These are phyloP conservation scores for Camelina sativa DNA, from an alignment of 345 rosid species.

Conservation along the genomic window DNA sequence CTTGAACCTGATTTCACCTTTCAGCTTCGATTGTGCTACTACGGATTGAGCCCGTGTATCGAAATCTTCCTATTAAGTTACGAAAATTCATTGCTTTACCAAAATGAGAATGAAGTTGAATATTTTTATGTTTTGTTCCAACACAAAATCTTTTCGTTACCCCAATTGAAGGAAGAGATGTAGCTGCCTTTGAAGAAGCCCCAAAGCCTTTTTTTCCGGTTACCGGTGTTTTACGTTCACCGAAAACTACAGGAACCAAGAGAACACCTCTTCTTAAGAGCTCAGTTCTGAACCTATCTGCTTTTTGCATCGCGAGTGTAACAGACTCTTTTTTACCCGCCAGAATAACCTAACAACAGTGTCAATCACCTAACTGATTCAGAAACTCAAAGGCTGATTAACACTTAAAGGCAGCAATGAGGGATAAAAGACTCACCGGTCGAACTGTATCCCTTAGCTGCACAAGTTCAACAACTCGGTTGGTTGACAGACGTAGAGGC, in stretches of 20 bases:
- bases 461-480: slow-evolving; percentile 90
- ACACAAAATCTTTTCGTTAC: slow-evolving; percentile 45
- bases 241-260: slow-evolving; percentile 86
- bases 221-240: slow-evolving; percentile 61
- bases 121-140: not conserved
- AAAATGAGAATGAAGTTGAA: slow-evolving; percentile 13
- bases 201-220: slow-evolving; percentile 90
- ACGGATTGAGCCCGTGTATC: slow-evolving; percentile 83
- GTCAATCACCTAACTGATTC: slow-evolving; percentile 25
- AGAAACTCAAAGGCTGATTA: not conserved
- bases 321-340: slow-evolving; percentile 83
- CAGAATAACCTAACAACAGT: slow-evolving; percentile 70
- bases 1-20: slow-evolving; percentile 82
- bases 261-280: slow-evolving; percentile 88
- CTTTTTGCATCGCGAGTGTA: slow-evolving; percentile 67
- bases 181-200: slow-evolving; percentile 54
- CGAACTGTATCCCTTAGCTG: slow-evolving; percentile 92
- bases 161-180: slow-evolving; percentile 90
- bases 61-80: slow-evolving; percentile 73
- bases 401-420: not conserved
- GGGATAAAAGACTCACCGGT: slow-evolving; percentile 60
- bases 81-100: slow-evolving; percentile 18
- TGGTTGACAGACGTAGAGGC: slow-evolving; percentile 90
- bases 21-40: slow-evolving; percentile 79
- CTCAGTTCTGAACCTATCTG: slow-evolving; percentile 90